Conservation (phyloP, 192 early-diverging fungal species). For the Fimicolochytrium jonesii region DNA sequence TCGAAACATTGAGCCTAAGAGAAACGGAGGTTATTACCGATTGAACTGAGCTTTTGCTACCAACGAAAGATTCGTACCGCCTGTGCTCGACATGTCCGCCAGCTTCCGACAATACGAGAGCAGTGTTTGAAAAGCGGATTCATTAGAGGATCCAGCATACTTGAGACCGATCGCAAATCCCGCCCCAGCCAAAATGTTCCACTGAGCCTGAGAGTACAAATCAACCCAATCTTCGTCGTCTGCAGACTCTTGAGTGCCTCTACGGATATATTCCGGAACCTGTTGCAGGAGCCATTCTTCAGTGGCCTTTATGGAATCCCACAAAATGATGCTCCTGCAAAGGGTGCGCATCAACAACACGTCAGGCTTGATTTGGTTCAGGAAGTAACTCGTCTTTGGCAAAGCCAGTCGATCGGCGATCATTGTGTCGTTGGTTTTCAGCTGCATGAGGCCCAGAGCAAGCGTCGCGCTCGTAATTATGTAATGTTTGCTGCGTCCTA, state of each 20-base stretch:
- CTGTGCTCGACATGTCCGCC: too few relatives aligned
- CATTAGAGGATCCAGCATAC: slow-evolving; percentile 55
- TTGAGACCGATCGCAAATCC: slow-evolving; percentile 65
- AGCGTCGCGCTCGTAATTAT: slow-evolving; percentile 66
- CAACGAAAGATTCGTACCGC: too few relatives aligned
- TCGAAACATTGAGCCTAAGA: slow-evolving; percentile 48
- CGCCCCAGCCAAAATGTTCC: slow-evolving; percentile 61
- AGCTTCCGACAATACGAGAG: too few relatives aligned
- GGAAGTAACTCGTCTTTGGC: slow-evolving; percentile 48
- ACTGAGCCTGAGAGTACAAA: slow-evolving; percentile 56
- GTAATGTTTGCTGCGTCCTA: slow-evolving; percentile 34
- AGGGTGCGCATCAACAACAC: slow-evolving; percentile 65
- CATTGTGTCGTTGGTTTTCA: slow-evolving; percentile 68
- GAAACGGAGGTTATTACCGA: neutral
- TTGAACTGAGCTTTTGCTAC: too few relatives aligned
- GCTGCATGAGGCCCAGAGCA: slow-evolving; percentile 78
- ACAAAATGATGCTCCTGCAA: slow-evolving; percentile 70
- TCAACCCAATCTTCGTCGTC: slow-evolving; percentile 19
- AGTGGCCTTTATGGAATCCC: slow-evolving; percentile 60
- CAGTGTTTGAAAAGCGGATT: slow-evolving; percentile 46
- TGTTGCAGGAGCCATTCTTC: slow-evolving; percentile 61
- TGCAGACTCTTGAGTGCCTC: neutral
- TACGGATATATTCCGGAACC: slow-evolving; percentile 59
- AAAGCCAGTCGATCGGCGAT: slow-evolving; percentile 64
- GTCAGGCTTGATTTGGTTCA: slow-evolving; percentile 74